phyloP scores from a whole-genome alignment of 163 green algal genomes.

The Scenedesmus sp. region DNA sequence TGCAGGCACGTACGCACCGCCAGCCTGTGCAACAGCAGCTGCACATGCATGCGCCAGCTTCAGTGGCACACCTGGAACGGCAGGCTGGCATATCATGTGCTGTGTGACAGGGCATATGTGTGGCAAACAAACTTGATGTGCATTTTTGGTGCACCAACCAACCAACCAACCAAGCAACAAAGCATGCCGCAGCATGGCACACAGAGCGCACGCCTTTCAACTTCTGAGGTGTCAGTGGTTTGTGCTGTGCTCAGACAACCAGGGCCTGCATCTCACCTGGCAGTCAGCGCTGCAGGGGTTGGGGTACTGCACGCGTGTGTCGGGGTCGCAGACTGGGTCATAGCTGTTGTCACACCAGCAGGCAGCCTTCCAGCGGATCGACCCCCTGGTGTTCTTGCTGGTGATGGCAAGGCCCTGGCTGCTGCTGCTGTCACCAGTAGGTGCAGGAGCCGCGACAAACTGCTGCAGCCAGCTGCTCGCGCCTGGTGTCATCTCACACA shows the following conservation, averaged over 20 bases:
- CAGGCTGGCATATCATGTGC: too few species aligned
- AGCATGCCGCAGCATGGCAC: too few species aligned
- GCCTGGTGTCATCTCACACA: background rate
- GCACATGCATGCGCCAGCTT: background rate
- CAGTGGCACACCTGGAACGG: background rate
- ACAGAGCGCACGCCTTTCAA: too few species aligned
- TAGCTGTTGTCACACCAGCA: slow-evolving; percentile 35
- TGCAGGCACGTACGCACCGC: background rate
- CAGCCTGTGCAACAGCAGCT: background rate
- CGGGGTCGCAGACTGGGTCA: slow-evolving; percentile 44
- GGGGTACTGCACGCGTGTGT: slow-evolving; percentile 48
- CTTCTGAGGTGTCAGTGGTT: too few species aligned
- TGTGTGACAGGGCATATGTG: too few species aligned
- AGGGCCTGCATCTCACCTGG: slow-evolving; percentile 26
- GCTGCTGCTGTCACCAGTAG: background rate
- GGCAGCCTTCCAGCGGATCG: slow-evolving; percentile 3
- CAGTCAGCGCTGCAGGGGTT: slow-evolving; percentile 48
- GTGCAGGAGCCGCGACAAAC: background rate
- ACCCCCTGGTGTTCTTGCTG: slow-evolving; percentile 16
- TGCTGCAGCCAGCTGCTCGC: background rate
- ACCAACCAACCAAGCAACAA: too few species aligned
- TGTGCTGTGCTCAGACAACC: too few species aligned
- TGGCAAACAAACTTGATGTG: too few species aligned
- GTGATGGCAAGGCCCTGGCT: slow-evolving; percentile 10
- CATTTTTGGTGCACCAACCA: too few species aligned